These are phyloP conservation scores for Moelleriella libera DNA, from an alignment of 2,329 filamentous ascomycete genomes.

Conservation along the genomic window DNA sequence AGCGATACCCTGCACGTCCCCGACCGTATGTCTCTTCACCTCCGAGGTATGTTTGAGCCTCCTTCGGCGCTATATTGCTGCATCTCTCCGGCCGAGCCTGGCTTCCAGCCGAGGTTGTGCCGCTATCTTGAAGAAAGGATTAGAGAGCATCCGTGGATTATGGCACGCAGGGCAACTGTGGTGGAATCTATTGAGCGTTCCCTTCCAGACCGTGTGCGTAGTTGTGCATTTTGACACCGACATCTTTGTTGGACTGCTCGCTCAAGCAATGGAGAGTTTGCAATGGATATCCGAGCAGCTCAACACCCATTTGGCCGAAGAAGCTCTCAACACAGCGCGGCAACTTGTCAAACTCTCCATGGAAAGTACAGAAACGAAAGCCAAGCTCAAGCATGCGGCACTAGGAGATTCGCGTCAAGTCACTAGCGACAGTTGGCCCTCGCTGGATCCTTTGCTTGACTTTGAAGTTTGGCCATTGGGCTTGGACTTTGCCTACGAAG, in stretches of 20 bases:
- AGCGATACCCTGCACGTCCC: constrained; percentile 1
- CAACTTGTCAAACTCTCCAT: not conserved
- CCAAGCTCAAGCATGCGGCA: not conserved
- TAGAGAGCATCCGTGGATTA: not conserved
- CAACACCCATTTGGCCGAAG: constrained; percentile 5
- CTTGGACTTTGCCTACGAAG: not conserved
- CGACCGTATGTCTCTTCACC: not conserved
- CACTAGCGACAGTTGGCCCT: not conserved
- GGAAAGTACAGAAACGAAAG: not conserved
- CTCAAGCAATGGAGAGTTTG: constrained; percentile 3
- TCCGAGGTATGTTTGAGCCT: not conserved
- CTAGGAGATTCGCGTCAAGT: not conserved
- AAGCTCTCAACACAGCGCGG: constrained; percentile 6
- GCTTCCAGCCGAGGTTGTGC: not conserved
- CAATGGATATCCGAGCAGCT: constrained; percentile 2
- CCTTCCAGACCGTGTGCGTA: constrained; percentile 6
- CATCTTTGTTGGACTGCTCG: constrained; percentile 3
- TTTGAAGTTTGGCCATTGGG: not conserved
- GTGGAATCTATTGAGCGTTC: not conserved
- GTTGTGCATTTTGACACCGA: constrained; percentile 3
- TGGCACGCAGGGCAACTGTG: not conserved
- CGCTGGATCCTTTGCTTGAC: not conserved
- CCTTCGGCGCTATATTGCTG: not conserved
- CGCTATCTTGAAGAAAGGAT: not conserved
- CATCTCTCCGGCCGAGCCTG: not conserved